Percentiles rank a stretch among this genome's conserved stretches.
Conservation (phyloP, 495 filamentous ascomycete genomes). For the Parathielavia appendiculata region DNA sequence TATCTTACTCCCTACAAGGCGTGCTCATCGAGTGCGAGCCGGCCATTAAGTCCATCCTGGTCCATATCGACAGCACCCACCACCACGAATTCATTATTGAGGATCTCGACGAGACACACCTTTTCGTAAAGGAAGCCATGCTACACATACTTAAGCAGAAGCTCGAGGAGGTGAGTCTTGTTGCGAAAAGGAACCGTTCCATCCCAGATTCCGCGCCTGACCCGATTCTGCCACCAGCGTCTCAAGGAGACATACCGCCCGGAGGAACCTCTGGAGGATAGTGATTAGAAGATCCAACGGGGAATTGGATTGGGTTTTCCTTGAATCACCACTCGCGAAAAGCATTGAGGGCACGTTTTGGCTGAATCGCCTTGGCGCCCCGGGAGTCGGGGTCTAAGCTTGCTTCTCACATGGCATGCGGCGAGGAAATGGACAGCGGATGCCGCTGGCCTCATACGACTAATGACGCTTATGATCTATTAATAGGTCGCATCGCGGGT, state of each 20-base stretch:
- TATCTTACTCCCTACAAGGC: too few relatives aligned
- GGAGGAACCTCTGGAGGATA: constrained; percentile 38
- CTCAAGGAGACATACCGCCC: constrained; percentile 41
- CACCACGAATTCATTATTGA: constrained; percentile 56
- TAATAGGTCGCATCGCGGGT: neutral
- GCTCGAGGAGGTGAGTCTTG: constrained; percentile 50
- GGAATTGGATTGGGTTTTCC: too few relatives aligned
- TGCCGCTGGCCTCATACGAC: neutral
- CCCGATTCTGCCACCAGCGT: constrained; percentile 25
- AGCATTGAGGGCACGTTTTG: too few relatives aligned
- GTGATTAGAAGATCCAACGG: constrained; percentile 27
- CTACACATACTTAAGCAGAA: constrained; percentile 53
- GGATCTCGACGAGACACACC: constrained; percentile 66
- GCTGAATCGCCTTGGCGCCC: too few relatives aligned
- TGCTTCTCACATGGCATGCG: too few relatives aligned
- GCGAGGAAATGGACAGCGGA: neutral
- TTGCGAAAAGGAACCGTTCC: neutral
- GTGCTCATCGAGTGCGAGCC: constrained; percentile 71
- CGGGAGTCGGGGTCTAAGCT: too few relatives aligned
- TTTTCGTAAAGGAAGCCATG: constrained; percentile 71
- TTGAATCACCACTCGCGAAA: too few relatives aligned
- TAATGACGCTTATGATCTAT: neutral
- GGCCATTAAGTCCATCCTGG: constrained; percentile 54
- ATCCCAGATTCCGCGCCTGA: neutral
- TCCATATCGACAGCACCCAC: constrained; percentile 53